Conservation (phyloP, 2,329 filamentous ascomycete species). For the Rasamsonia emersonii region DNA sequence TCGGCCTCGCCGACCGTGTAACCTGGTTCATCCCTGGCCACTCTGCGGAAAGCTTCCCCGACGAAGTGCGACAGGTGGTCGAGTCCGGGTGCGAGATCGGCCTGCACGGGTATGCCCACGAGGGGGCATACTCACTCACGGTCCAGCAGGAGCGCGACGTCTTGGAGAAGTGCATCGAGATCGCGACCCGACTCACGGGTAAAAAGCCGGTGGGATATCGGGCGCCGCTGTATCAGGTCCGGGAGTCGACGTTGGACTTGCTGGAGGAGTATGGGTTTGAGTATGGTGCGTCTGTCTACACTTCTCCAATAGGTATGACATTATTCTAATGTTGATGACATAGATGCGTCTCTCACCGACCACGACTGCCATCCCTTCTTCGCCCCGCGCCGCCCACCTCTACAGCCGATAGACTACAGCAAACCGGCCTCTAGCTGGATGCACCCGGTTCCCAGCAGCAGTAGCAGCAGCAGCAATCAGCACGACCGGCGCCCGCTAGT, state of each 20-base stretch:
- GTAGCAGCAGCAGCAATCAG: slow-evolving; percentile 4
- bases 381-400: slow-evolving; percentile 25
- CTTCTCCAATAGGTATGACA: neutral
- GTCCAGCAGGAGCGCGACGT: slow-evolving; percentile 66
- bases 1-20: slow-evolving; percentile 43
- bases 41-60: slow-evolving; percentile 49
- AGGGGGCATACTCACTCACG: slow-evolving; percentile 62
- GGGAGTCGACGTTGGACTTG: slow-evolving; percentile 32
- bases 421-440: slow-evolving; percentile 37
- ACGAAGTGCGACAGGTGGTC: slow-evolving; percentile 42
- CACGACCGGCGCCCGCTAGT: slow-evolving; percentile 24
- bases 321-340: neutral
- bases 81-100: slow-evolving; percentile 47
- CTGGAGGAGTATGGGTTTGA: slow-evolving; percentile 34
- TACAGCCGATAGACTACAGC: slow-evolving; percentile 34
- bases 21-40: slow-evolving; percentile 56
- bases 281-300: slow-evolving; percentile 23
- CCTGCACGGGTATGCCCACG: slow-evolving; percentile 56
- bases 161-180: slow-evolving; percentile 62
- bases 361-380: slow-evolving; percentile 36
- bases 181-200: slow-evolving; percentile 62
- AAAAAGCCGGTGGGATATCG: slow-evolving; percentile 51
- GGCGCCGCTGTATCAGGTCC: slow-evolving; percentile 30
- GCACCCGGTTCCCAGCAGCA: slow-evolving; percentile 27
- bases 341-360: slow-evolving; percentile 34